Conservation (phyloP, 2,329 filamentous ascomycete species). For the Pseudogymnoascus sp. region DNA sequence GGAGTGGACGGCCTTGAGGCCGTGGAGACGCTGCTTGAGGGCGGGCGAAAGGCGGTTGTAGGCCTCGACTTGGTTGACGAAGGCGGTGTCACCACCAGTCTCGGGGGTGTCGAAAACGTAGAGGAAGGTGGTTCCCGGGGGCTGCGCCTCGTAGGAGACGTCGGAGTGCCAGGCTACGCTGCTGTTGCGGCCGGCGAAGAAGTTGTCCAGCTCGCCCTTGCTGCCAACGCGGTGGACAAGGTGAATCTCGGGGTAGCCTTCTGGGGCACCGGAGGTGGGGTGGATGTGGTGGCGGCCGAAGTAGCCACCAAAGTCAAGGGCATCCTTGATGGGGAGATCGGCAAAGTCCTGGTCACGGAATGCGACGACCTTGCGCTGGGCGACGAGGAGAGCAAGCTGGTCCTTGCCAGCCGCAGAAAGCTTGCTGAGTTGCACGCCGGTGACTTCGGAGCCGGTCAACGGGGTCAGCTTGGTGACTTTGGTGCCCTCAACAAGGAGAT, state of each 20-base stretch:
- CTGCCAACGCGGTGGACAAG: slow-evolving; percentile 67
- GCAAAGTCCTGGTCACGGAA: slow-evolving; percentile 71
- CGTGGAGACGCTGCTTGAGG: slow-evolving; percentile 74
- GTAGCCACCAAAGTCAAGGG: slow-evolving; percentile 62
- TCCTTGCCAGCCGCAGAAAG: slow-evolving; percentile 64
- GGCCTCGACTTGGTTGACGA: slow-evolving; percentile 70
- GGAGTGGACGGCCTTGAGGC: slow-evolving; percentile 72
- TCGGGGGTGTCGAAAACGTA: slow-evolving; percentile 78
- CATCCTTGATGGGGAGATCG: slow-evolving; percentile 61
- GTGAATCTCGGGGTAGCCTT: slow-evolving; percentile 66
- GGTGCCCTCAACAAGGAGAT: slow-evolving; percentile 52
- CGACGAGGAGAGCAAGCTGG: slow-evolving; percentile 67
- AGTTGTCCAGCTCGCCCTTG: slow-evolving; percentile 52
- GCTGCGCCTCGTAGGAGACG: slow-evolving; percentile 80
- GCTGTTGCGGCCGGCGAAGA: slow-evolving; percentile 64
- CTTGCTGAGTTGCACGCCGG: slow-evolving; percentile 62
- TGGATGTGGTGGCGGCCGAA: slow-evolving; percentile 80
- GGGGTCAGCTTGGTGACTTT: slow-evolving; percentile 58
- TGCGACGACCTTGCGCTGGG: slow-evolving; percentile 69
- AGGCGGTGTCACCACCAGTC: slow-evolving; percentile 78
- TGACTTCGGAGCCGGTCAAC: slow-evolving; percentile 65
- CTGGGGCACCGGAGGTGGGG: slow-evolving; percentile 67
- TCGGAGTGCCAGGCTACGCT: slow-evolving; percentile 86
- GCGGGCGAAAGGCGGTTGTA: slow-evolving; percentile 73
- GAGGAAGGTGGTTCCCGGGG: slow-evolving; percentile 82